These are phyloP conservation scores for Curvularia verruculosa DNA, from an alignment of 2,329 filamentous ascomycete genomes.

Conservation along the genomic window DNA sequence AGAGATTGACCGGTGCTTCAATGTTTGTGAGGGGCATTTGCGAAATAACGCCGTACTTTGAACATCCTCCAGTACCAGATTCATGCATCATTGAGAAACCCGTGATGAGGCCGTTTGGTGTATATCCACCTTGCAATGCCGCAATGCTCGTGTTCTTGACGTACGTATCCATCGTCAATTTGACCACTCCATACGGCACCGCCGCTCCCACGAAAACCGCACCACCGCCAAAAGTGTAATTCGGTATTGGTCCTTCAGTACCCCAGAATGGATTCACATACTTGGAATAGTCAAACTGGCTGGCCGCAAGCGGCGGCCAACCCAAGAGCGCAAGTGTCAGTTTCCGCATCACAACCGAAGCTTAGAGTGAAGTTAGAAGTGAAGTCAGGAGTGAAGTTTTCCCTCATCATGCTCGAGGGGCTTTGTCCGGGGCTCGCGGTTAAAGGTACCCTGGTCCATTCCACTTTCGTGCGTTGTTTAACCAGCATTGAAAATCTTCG, in stretches of 20 bases:
- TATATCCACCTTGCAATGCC: conserved; percentile 46
- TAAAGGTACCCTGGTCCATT: background rate
- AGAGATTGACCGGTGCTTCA: conserved; percentile 43
- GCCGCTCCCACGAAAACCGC: conserved; percentile 45
- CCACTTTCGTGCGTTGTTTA: background rate
- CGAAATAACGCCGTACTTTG: conserved; percentile 70
- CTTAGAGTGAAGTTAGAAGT: background rate
- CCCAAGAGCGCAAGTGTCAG: background rate
- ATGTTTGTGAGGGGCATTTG: conserved; percentile 57
- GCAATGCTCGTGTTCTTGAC: conserved; percentile 31
- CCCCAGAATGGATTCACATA: conserved; percentile 61
- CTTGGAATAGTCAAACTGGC: conserved; percentile 44
- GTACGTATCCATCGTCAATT: conserved; percentile 45
- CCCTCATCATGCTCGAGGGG: background rate
- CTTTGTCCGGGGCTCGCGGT: background rate
- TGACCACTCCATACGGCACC: conserved; percentile 45
- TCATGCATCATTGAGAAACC: conserved; percentile 47
- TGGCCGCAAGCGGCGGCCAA: background rate
- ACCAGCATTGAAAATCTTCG: background rate
- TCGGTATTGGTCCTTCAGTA: conserved; percentile 54
- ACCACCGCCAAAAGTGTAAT: conserved; percentile 51
- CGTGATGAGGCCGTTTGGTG: conserved; percentile 46
- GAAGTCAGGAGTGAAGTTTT: background rate
- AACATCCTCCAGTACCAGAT: conserved; percentile 65
- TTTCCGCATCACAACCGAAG: background rate